These are phyloP conservation scores for Xylaria sp. DNA, from an alignment of 2,329 filamentous ascomycete species.

Conservation along the genomic window DNA sequence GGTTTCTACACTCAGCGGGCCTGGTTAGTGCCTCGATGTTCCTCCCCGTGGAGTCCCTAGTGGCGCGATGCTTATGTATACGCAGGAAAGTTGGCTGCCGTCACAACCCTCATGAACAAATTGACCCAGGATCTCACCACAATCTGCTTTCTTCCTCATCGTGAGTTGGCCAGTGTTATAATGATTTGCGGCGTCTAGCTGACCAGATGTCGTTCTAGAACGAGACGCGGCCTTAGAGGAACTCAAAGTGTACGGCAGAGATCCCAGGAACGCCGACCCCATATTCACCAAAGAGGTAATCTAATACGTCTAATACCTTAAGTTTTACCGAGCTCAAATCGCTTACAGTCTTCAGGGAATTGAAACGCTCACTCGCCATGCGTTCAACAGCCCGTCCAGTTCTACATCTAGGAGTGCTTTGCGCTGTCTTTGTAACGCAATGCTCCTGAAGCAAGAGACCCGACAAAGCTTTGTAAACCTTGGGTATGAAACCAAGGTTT, in stretches of 20 bases:
- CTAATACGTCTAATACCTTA: no score
- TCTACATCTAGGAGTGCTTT: conserved; percentile 74
- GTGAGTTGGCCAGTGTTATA: conserved; percentile 47
- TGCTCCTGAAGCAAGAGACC: conserved; percentile 69
- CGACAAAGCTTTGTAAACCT: conserved; percentile 75
- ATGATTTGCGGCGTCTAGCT: conserved; percentile 6
- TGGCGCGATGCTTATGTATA: conserved; percentile 12
- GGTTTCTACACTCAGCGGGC: conserved; percentile 39
- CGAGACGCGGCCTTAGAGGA: conserved; percentile 64
- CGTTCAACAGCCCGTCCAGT: conserved; percentile 66
- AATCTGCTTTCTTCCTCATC: conserved; percentile 58
- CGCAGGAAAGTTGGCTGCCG: conserved; percentile 68
- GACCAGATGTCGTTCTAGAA: conserved; percentile 50
- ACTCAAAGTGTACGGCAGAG: conserved; percentile 78
- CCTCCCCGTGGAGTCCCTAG: not conserved
- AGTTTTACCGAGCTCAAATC: conserved; percentile 1
- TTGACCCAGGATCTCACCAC: conserved; percentile 65
- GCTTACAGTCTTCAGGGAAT: conserved; percentile 63
- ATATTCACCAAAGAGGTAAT: conserved; percentile 80
- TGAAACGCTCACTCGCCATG: conserved; percentile 69
- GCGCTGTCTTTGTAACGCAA: conserved; percentile 81
- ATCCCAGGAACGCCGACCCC: conserved; percentile 71
- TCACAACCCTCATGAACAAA: conserved; percentile 64
- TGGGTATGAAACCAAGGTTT: conserved; percentile 68
- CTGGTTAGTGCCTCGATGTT: conserved; percentile 42